phyloP scores from a whole-genome alignment of 495 filamentous ascomycete genomes.

The Neurospora tetrasperma region DNA sequence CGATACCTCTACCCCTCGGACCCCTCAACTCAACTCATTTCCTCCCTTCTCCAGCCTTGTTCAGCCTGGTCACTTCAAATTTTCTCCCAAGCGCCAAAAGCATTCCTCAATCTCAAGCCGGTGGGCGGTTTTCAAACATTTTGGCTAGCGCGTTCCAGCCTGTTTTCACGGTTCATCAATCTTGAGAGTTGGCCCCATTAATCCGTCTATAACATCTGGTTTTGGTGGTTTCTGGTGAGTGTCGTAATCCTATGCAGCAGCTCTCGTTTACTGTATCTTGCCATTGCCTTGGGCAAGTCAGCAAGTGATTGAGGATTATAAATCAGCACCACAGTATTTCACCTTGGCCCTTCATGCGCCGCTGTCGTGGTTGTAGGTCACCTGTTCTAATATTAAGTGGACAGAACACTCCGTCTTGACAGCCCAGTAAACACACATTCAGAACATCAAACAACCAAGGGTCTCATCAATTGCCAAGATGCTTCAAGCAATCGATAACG shows the following conservation, averaged over 20 bases:
- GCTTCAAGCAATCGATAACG: not conserved
- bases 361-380: not conserved
- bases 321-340: not conserved
- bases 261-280: not conserved
- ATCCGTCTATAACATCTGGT: not conserved
- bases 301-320: not conserved
- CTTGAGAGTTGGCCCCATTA: not conserved
- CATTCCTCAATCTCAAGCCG: conserved; percentile 11
- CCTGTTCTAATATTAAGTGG: not conserved
- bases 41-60: not conserved
- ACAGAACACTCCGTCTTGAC: not conserved
- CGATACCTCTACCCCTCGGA: not conserved
- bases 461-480: not conserved
- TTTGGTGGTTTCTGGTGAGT: not conserved
- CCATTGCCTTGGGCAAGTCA: not conserved
- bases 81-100: not conserved
- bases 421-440: not conserved
- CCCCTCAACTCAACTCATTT: not conserved
- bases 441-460: not conserved
- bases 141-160: not conserved
- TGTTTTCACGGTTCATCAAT: not conserved
- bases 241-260: not conserved
- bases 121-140: not conserved
- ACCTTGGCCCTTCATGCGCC: not conserved
- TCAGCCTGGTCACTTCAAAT: not conserved